Evolutionary conservation across 176 grass and related monocot genomes (phyloP).

Genomic region (Themeda triandra): DNA sequence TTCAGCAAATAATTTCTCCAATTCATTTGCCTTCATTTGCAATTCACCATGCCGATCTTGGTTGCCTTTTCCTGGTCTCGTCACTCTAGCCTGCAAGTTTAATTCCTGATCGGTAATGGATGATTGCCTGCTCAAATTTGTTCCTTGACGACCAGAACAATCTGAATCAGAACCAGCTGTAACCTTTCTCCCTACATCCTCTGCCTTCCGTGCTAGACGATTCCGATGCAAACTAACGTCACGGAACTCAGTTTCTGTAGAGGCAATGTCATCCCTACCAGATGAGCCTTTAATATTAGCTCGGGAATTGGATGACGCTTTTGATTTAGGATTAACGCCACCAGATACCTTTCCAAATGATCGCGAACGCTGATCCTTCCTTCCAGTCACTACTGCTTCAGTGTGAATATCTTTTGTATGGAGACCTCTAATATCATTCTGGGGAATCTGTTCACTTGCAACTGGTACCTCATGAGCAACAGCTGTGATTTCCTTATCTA

Average conservation of each 20-base stretch:
- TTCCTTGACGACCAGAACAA: slow-evolving; percentile 29
- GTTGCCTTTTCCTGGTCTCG: slow-evolving; percentile 58
- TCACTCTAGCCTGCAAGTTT: slow-evolving; percentile 42
- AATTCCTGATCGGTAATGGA: slow-evolving; percentile 35
- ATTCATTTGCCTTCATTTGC: slow-evolving; percentile 84
- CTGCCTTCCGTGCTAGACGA: slow-evolving; percentile 37
- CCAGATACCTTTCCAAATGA: slow-evolving; percentile 43
- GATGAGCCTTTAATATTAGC: slow-evolving; percentile 40
- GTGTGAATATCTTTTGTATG: slow-evolving; percentile 39
- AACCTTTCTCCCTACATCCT: slow-evolving; percentile 41
- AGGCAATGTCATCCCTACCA: slow-evolving; percentile 22
- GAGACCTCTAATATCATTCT: slow-evolving; percentile 35
- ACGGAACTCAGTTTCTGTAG: slow-evolving; percentile 39
- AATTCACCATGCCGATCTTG: slow-evolving; percentile 75
- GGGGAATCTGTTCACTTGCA: slow-evolving; percentile 33
- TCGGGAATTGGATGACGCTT: slow-evolving; percentile 35
- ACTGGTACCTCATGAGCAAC: slow-evolving; percentile 28
- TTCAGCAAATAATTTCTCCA: slow-evolving; percentile 92
- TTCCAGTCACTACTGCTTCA: slow-evolving; percentile 29
- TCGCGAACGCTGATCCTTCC: slow-evolving; percentile 30
- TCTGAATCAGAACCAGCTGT: slow-evolving; percentile 40
- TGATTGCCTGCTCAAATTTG: slow-evolving; percentile 47
- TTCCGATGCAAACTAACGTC: slow-evolving; percentile 35
- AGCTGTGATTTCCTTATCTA: slow-evolving; percentile 34
- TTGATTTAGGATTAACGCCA: slow-evolving; percentile 45